Base-by-base conservation (phyloP, 805 yeast genomes). In the Hanseniaspora clermontiae region DNA sequence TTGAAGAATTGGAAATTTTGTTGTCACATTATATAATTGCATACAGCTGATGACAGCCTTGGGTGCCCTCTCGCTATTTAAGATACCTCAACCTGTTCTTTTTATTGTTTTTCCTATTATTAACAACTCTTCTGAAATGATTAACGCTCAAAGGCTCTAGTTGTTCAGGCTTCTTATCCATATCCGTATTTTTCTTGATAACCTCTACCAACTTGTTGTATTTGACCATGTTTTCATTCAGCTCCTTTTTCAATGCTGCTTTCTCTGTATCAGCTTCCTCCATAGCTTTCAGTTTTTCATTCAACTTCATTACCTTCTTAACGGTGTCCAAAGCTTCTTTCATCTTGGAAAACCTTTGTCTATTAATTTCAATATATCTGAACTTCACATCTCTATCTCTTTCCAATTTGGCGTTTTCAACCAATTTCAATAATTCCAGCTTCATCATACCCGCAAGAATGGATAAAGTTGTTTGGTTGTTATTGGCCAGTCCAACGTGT, bases 371-470 rank as follows among this genome's bases (percentile, higher is more conserved):
- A 2, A 29, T 5, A 17, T 45, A 34, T 11, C 36, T 32, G 2
- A 15, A 36, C 32, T 45, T 52, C 15, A 52, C 48, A 46, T 52
- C 50, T 15, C 46, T 45, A 20, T 52, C 48, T 45, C 56, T 45
- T n/a, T 45, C 46, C 29, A 45, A 14, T 34, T 52, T 52, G 8
- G 56, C 56, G 10, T 45, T 52, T 39, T 52, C 56, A 20, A 52
- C 46, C 11, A 52, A 40, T 31, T 46, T 52, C 40, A 52, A 14
- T 10, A 52, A 46, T 32, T 52, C 56, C 12, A 52, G 19, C 31
- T 52, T 52, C 50, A 52, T 40, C 56, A 52, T 52, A 45, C 56
- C 56, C 14, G 56, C 56, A 6, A 52, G 29, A 15, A 52, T 52
- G 2, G 56, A 52, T 17, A 52, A 20, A 17, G 47, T 36, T n/a